phyloP scores from a whole-genome alignment of 768 basidiomycete genomes.

The Crucibulum laeve region DNA sequence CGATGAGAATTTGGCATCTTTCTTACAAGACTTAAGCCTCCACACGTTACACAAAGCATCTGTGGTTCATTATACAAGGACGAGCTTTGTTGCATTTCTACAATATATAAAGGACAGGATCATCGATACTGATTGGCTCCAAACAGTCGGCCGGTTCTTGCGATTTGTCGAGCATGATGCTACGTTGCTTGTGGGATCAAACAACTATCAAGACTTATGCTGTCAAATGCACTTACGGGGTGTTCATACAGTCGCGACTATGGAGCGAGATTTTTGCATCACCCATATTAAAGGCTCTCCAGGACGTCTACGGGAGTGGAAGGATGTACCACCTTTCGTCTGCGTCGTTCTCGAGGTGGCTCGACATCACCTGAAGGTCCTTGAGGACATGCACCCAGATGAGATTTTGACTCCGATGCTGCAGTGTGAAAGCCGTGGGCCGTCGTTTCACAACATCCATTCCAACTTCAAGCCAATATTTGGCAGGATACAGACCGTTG shows the following conservation, averaged over 20 bases:
- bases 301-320: constrained; percentile 18
- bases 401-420: constrained; percentile 27
- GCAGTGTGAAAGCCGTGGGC: constrained; percentile 25
- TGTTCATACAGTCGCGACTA: constrained; percentile 24
- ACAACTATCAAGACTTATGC: constrained; percentile 43
- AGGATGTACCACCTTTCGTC: constrained; percentile 24
- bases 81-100: constrained; percentile 43
- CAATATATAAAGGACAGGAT: constrained; percentile 31
- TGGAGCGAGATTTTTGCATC: constrained; percentile 5
- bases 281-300: background rate
- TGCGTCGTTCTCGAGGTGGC: constrained; percentile 31
- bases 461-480: constrained; percentile 27
- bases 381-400: constrained; percentile 17
- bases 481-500: constrained; percentile 17
- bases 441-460: constrained; percentile 24
- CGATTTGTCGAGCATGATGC: constrained; percentile 16
- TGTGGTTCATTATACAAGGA: constrained; percentile 41
- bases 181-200: constrained; percentile 19
- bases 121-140: constrained; percentile 35
- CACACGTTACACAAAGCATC: constrained; percentile 11
- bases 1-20: constrained; percentile 24
- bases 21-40: constrained; percentile 3
- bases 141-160: constrained; percentile 30
- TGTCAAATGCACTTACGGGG: constrained; percentile 36
- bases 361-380: constrained; percentile 19